These are phyloP conservation scores for Hypomyces rosellus DNA, from an alignment of 2,329 filamentous ascomycete genomes.

Conservation along the genomic window DNA sequence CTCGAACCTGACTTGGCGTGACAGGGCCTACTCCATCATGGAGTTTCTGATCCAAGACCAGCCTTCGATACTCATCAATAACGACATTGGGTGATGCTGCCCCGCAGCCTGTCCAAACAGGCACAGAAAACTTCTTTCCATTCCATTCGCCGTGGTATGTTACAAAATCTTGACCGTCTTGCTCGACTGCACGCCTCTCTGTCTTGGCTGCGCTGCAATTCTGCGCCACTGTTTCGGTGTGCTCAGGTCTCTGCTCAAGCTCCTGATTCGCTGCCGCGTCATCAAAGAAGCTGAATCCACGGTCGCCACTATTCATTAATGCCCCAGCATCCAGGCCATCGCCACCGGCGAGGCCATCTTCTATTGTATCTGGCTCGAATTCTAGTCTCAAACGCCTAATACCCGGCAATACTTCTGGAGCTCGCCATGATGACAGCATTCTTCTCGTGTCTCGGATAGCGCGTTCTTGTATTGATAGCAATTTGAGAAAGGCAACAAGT, in stretches of 20 bases:
- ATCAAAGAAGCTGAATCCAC: slow-evolving; percentile 41
- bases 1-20: slow-evolving; percentile 42
- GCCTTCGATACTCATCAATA: slow-evolving; percentile 42
- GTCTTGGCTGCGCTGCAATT: slow-evolving; percentile 9
- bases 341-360: slow-evolving; percentile 27
- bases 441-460: slow-evolving; percentile 30
- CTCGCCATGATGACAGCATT: slow-evolving; percentile 24
- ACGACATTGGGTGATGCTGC: slow-evolving; percentile 27
- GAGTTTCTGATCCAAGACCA: slow-evolving; percentile 32
- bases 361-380: slow-evolving; percentile 40
- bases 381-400: slow-evolving; percentile 50
- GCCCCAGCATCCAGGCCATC: slow-evolving; percentile 36
- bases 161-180: slow-evolving; percentile 15
- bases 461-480: slow-evolving; percentile 43
- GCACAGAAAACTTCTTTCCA: slow-evolving; percentile 18
- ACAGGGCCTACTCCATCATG: slow-evolving; percentile 37
- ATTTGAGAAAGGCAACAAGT: slow-evolving; percentile 42
- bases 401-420: slow-evolving; percentile 41
- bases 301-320: slow-evolving; percentile 34
- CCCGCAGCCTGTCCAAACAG: slow-evolving; percentile 44
- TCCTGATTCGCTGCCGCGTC: slow-evolving; percentile 8
- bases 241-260: not conserved
- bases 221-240: not conserved
- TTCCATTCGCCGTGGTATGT: slow-evolving; percentile 21
- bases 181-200: not conserved